Conservation (phyloP, 2,329 filamentous ascomycete genomes). For the Sarocladium brachiariae region DNA sequence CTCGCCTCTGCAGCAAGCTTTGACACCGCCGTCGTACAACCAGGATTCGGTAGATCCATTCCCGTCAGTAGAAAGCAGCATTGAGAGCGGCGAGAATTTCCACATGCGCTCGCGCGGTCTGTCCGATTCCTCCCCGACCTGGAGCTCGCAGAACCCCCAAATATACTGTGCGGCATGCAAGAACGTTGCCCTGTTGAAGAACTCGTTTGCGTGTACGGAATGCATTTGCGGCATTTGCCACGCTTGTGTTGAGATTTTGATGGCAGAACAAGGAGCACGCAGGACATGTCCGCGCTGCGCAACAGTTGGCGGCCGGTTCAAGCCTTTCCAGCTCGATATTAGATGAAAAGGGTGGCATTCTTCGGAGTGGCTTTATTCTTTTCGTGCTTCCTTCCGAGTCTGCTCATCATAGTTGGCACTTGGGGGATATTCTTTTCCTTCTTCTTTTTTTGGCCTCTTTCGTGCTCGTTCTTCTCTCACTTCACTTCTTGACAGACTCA, state of each 20-base stretch:
- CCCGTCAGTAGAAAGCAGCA: conserved; percentile 76
- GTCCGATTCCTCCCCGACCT: conserved; percentile 64
- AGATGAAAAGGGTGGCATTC: conserved; percentile 39
- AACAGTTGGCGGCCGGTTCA: conserved; percentile 72
- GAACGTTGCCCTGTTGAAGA: conserved; percentile 66
- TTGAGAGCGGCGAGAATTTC: conserved; percentile 63
- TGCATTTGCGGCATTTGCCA: conserved; percentile 91
- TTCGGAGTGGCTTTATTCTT: conserved; percentile 5
- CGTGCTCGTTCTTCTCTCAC: not conserved
- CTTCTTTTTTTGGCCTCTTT: not conserved
- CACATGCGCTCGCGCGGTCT: conserved; percentile 61
- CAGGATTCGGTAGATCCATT: conserved; percentile 70
- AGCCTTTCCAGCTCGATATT: conserved; percentile 79
- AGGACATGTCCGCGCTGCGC: conserved; percentile 74
- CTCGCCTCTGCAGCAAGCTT: conserved; percentile 81
- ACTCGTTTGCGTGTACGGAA: conserved; percentile 90
- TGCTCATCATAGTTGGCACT: conserved; percentile 8
- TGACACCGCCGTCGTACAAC: conserved; percentile 73
- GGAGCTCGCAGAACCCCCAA: conserved; percentile 69
- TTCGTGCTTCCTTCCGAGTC: not conserved
- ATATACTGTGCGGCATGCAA: conserved; percentile 91
- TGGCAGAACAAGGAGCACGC: conserved; percentile 67
- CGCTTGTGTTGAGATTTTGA: conserved; percentile 76
- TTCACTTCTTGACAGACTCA: not conserved
- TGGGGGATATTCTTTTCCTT: not conserved